Percentiles rank a stretch among this genome's conserved stretches.
Evolutionary conservation across 1,139 yeast genomes (phyloP).

Genomic region (Kodamaea arcana): DNA sequence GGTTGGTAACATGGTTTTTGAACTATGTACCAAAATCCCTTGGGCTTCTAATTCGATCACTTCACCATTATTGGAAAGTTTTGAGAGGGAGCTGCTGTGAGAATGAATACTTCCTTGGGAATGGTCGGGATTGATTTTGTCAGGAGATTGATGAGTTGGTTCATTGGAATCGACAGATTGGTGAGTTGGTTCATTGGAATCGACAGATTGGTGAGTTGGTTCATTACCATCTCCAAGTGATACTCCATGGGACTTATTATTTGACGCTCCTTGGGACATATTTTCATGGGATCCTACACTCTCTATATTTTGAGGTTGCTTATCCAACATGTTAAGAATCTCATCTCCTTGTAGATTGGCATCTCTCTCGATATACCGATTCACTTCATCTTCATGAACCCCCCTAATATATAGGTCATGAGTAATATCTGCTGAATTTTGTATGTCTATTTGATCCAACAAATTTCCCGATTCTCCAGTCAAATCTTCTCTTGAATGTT

Average conservation of each 20-base stretch:
- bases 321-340: background rate
- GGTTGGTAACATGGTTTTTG: conserved; percentile 54
- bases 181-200: background rate
- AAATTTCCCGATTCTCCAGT: conserved; percentile 2
- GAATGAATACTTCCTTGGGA: conserved; percentile 4
- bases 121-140: too few relatives aligned
- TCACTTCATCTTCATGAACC: background rate
- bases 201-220: background rate
- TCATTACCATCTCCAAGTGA: too few relatives aligned
- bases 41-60: conserved; percentile 84
- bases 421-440: conserved; percentile 1
- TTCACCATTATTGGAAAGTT: conserved; percentile 53
- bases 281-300: background rate
- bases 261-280: background rate
- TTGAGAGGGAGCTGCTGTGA: conserved; percentile 23
- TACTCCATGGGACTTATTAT: too few relatives aligned
- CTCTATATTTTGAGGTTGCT: background rate
- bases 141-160: background rate
- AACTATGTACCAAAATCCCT: conserved; percentile 83
- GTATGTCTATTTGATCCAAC: conserved; percentile 1
- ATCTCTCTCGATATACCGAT: too few relatives aligned
- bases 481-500: conserved; percentile 17
- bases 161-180: background rate
- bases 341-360: background rate
- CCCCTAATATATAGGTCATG: too few relatives aligned